phyloP scores from a whole-genome alignment of 2,329 filamentous ascomycete species.

The Myriosclerotinia curreyana region DNA sequence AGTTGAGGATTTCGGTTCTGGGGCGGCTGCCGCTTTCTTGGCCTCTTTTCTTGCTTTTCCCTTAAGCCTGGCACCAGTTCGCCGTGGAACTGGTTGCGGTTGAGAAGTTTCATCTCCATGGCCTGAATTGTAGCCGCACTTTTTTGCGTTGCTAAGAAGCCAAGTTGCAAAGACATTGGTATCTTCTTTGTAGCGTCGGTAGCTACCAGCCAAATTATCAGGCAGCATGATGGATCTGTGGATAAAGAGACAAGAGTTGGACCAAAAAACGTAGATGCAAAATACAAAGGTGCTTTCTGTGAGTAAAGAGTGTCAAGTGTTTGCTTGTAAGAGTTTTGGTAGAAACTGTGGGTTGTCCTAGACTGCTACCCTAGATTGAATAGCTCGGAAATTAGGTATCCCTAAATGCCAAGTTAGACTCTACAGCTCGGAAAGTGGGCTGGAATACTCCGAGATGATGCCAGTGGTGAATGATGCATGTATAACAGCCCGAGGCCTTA shows the following conservation, averaged over 20 bases:
- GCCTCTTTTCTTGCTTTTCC: background rate
- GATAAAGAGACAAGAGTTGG: background rate
- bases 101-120: background rate
- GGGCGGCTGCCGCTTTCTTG: background rate
- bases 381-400: too few species aligned
- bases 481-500: too few species aligned
- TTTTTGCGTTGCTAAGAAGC: background rate
- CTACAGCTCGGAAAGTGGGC: too few species aligned
- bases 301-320: too few species aligned
- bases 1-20: background rate
- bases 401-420: too few species aligned
- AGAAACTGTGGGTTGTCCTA: too few species aligned
- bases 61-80: background rate
- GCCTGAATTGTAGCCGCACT: background rate
- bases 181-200: slow-evolving; percentile 3
- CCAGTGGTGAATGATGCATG: too few species aligned
- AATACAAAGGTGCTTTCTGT: background rate
- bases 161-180: slow-evolving; percentile 3
- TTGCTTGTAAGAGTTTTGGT: too few species aligned
- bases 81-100: background rate
- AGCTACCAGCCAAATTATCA: background rate
- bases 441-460: too few species aligned
- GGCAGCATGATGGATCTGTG: background rate
- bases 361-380: too few species aligned
- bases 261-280: background rate